Conservation (phyloP, 2,329 filamentous ascomycete species). For the Fusarium oligoseptatum region DNA sequence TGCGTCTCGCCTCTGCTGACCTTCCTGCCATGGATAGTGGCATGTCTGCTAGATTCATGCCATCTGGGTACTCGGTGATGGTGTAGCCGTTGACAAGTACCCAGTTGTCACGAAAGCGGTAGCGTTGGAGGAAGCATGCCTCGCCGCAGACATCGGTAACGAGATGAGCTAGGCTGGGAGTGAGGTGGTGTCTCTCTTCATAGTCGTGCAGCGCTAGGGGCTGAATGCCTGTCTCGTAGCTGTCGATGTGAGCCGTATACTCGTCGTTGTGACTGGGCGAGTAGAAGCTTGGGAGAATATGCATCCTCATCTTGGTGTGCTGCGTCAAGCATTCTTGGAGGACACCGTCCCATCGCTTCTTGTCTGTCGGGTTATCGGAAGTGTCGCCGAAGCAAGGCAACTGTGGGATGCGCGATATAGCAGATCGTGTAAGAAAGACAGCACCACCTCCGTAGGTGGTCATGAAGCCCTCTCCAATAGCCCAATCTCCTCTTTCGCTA, state of each 20-base stretch:
- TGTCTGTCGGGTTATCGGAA: conserved; percentile 26
- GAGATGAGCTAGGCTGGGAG: conserved; percentile 57
- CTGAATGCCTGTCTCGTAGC: conserved; percentile 56
- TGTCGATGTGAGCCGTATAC: conserved; percentile 46
- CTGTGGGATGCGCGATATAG: conserved; percentile 51
- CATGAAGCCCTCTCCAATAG: conserved; percentile 51
- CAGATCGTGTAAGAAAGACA: conserved; percentile 56
- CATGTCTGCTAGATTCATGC: conserved; percentile 48
- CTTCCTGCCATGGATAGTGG: conserved; percentile 19
- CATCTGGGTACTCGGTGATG: conserved; percentile 58
- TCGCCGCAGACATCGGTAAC: conserved; percentile 60
- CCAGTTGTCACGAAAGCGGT: conserved; percentile 61
- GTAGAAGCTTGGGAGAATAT: conserved; percentile 59
- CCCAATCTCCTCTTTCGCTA: conserved; percentile 60
- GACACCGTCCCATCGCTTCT: conserved; percentile 56
- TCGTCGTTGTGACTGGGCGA: conserved; percentile 52
- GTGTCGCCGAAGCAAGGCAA: conserved; percentile 54
- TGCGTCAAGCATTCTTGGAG: conserved; percentile 57
- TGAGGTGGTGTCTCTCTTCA: conserved; percentile 54
- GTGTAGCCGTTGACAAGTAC: conserved; percentile 62
- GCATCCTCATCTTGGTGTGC: conserved; percentile 54
- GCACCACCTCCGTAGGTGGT: conserved; percentile 61
- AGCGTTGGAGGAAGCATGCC: conserved; percentile 62
- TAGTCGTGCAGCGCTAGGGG: conserved; percentile 59
- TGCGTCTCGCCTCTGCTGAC: conserved; percentile 6